A percentile compares a stretch with the other conserved stretches of the same genome.
Conservation (phyloP, 805 yeast species). For the Spencermartinsiella europaea region DNA sequence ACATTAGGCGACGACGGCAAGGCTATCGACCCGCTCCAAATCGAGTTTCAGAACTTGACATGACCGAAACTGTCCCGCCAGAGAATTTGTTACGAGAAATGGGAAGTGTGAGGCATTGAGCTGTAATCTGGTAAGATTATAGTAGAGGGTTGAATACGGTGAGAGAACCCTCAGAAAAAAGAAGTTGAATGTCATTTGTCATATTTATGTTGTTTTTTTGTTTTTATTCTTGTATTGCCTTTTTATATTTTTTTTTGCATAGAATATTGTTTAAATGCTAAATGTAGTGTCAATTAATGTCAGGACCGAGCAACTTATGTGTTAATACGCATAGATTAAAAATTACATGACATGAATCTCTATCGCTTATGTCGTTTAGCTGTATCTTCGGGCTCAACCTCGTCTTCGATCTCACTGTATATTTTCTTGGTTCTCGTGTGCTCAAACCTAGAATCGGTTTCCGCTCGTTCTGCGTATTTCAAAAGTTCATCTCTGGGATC, state of each 20-base stretch:
- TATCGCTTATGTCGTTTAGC: constrained; percentile 6
- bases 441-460: constrained; percentile 22
- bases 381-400: background rate
- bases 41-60: constrained; percentile 56
- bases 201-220: constrained; percentile 4
- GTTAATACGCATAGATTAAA: background rate
- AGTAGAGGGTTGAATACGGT: background rate
- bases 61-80: constrained; percentile 61
- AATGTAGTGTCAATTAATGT: background rate
- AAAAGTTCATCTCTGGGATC: constrained; percentile 33
- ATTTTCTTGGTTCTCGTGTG: constrained; percentile 5
- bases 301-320: background rate
- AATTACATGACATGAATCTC: background rate
- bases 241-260: constrained; percentile 2
- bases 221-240: constrained; percentile 5
- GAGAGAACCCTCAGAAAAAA: background rate
- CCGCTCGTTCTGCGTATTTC: constrained; percentile 28
- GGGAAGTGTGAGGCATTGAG: constrained; percentile 29
- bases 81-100: constrained; percentile 44
- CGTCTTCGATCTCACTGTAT: constrained; percentile 11
- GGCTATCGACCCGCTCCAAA: constrained; percentile 44
- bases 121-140: background rate
- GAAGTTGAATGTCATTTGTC: background rate
- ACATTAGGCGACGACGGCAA: constrained; percentile 36
- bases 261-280: background rate